Percentiles rank a stretch among this genome's conserved stretches.
Evolutionary conservation across 2,329 filamentous ascomycete genomes (phyloP).

Genomic region (Botryotinia globosa): DNA sequence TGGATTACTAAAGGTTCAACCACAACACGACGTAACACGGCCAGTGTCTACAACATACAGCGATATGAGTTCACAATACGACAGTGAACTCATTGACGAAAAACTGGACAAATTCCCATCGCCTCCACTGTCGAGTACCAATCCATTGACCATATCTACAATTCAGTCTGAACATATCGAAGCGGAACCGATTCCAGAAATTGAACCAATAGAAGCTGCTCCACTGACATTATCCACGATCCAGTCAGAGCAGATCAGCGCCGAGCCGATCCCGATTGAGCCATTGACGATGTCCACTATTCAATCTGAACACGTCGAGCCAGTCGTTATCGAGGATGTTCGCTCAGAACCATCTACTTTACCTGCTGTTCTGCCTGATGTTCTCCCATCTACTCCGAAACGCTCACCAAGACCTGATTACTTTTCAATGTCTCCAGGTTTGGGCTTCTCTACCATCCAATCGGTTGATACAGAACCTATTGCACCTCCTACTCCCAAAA

Average conservation of each 20-base stretch:
- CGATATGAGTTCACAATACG: slow-evolving; percentile 52
- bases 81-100: slow-evolving; percentile 47
- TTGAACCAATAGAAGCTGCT: slow-evolving; percentile 25
- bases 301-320: slow-evolving; percentile 40
- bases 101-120: slow-evolving; percentile 55
- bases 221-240: slow-evolving; percentile 38
- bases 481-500: slow-evolving; percentile 43
- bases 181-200: slow-evolving; percentile 30
- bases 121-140: slow-evolving; percentile 45
- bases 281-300: slow-evolving; percentile 39
- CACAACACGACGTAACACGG: slow-evolving; percentile 37
- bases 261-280: slow-evolving; percentile 28
- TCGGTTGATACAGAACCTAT: slow-evolving; percentile 36
- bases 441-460: slow-evolving; percentile 36
- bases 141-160: slow-evolving; percentile 39
- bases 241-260: slow-evolving; percentile 44
- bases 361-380: slow-evolving; percentile 16
- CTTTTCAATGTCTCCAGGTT: slow-evolving; percentile 34
- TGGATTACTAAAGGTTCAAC: slow-evolving; percentile 26
- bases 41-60: slow-evolving; percentile 52
- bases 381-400: background rate
- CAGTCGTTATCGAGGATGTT: slow-evolving; percentile 12
- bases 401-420: slow-evolving; percentile 10
- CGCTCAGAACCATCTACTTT: slow-evolving; percentile 19
- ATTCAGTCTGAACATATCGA: slow-evolving; percentile 40